Base-by-base conservation (phyloP, 805 yeast species). In the Monosporozyma solicola region DNA sequence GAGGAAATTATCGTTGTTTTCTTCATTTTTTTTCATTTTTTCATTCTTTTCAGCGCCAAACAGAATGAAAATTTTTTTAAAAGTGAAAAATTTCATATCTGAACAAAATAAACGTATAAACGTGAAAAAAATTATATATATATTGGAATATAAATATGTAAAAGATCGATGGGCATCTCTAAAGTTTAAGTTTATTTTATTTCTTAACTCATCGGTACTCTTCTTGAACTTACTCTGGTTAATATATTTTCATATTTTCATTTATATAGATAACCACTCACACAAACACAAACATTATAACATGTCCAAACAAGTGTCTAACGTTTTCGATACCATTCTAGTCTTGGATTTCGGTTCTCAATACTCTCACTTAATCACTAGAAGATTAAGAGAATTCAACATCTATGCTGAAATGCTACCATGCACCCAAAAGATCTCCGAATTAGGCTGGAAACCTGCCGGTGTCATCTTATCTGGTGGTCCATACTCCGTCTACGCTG, bases 321-420 rank as follows among this genome's bases (percentile, higher is more conserved):
- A 80, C 63, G 89, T 87, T 56, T 94, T 94, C 74, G 96, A 94
- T 80, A 94, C 99, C 76, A 90, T 94, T 61, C 79, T 94, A 75
- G 97, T 94, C 70, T 80, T 94, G 69, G 99, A 94, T 72, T 94
- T 94, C 68, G 99, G 99, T 57, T 94, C 99, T 56, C 99, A 94
- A 76, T 94, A 94, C 76, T 88, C 97, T 54, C 99, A 94, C 68
- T 75, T 94, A 70, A 90, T 94, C 71, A 91, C 97, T 56, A 86
- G 99, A 75, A 87, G 99, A 75, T 80, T 94, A 63, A 88, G 99
- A 79, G 99, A 94, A 73, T 87, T 91, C 78, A 90, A 94, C 72
- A 92, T 94, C 61, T 94, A 94, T 72, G 98, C 99, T 61, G 99
- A 94, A 76, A 94, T 94, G 99, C 80, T 94, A 59, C 99, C 99